phyloP scores from a whole-genome alignment of 129 eudicot species.

The Artemisia annua region DNA sequence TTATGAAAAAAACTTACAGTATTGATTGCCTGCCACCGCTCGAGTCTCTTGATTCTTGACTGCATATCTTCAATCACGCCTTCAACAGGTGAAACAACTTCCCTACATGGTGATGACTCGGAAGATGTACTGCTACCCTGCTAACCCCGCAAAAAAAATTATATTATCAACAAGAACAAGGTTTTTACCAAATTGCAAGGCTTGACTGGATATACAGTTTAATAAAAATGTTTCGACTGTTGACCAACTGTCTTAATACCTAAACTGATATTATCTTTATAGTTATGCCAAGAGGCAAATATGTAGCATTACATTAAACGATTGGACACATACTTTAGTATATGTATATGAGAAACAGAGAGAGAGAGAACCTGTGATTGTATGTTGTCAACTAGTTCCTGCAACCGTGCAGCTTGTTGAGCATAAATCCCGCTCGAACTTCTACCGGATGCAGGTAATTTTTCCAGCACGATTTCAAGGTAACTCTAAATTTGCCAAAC shows the following conservation, averaged over 20 bases:
- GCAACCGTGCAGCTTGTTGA: slow-evolving; percentile 93
- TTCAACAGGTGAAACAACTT: slow-evolving; percentile 64
- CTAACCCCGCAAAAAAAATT: slow-evolving; percentile 16
- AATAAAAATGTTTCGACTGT: no score
- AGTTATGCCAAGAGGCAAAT: no score
- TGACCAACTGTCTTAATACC: not conserved
- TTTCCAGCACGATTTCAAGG: slow-evolving; percentile 82
- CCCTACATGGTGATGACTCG: slow-evolving; percentile 84
- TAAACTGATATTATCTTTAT: not conserved
- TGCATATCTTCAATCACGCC: slow-evolving; percentile 88
- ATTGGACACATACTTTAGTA: no score
- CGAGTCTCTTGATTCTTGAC: slow-evolving; percentile 83
- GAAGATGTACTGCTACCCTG: slow-evolving; percentile 90
- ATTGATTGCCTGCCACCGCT: slow-evolving; percentile 86
- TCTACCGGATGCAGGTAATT: slow-evolving; percentile 68
- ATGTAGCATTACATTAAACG: no score
- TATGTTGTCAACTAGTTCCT: slow-evolving; percentile 85
- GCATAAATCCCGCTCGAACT: slow-evolving; percentile 73
- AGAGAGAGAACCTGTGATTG: slow-evolving; percentile 71
- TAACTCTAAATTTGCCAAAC: slow-evolving; percentile 55
- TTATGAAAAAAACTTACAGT: slow-evolving; percentile 47
- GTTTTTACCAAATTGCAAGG: not conserved
- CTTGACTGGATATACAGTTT: no score
- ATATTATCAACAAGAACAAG: not conserved
- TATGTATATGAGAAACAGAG: no score